A percentile compares a stretch with the other conserved stretches of the same genome.
These are phyloP conservation scores for Pythium pyrilobum DNA, from an alignment of 352 stramenopile genomes.

Conservation along the genomic window DNA sequence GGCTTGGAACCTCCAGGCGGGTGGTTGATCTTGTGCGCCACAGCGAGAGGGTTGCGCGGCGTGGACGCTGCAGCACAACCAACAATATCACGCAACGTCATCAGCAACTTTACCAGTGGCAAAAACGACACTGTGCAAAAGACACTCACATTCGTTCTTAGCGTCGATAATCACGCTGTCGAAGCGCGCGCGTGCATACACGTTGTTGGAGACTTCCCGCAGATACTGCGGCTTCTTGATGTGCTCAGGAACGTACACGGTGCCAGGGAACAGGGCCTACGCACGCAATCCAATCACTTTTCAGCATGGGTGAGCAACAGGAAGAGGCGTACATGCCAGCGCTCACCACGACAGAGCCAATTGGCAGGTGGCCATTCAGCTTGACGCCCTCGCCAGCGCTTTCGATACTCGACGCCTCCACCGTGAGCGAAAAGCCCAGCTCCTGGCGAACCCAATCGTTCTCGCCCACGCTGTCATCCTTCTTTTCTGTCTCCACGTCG, in stretches of 20 bases:
- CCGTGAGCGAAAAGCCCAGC: constrained; percentile 66
- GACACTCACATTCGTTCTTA: constrained; percentile 60
- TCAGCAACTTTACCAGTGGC: background rate
- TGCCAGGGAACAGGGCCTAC: constrained; percentile 71
- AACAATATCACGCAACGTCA: background rate
- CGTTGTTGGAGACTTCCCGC: constrained; percentile 67
- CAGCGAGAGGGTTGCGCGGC: constrained; percentile 58
- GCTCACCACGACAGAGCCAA: constrained; percentile 69
- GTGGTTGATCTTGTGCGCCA: constrained; percentile 87
- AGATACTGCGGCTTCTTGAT: constrained; percentile 78
- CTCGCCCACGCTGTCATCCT: constrained; percentile 24
- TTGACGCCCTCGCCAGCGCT: constrained; percentile 72
- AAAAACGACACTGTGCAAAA: background rate
- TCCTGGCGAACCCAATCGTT: constrained; percentile 41
- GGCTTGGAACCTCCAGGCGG: constrained; percentile 53
- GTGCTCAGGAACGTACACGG: constrained; percentile 81
- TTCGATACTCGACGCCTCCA: constrained; percentile 59
- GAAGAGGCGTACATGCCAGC: background rate
- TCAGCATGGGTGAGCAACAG: background rate
- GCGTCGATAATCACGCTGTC: constrained; percentile 86
- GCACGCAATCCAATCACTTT: background rate
- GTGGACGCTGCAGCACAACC: constrained; percentile 30
- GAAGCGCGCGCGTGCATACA: constrained; percentile 72
- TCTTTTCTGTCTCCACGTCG: constrained; percentile 26
- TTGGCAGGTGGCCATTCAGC: constrained; percentile 44